Base-by-base conservation (phyloP, 78 protist genomes). In the Guillardia theta region DNA sequence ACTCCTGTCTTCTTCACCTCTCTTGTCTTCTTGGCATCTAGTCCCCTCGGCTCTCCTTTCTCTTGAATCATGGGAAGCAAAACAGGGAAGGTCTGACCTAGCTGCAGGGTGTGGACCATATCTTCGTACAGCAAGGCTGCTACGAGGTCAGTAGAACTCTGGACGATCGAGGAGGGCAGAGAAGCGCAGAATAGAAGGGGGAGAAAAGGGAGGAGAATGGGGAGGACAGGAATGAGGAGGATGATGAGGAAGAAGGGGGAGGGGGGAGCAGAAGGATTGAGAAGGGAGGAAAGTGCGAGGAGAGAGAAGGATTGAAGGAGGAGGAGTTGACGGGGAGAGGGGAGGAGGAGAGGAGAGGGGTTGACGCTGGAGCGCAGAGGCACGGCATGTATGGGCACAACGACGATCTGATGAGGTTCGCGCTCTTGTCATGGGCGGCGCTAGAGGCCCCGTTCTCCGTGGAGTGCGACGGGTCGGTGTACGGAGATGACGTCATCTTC, bases 391-490 rank as follows among this genome's bases (percentile, higher is more conserved):
- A 77, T 19, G 88, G 88, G 22, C 88, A 77, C 88, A n/a, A n/a
- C 88, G 88, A 77, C 88, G 88, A 64, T 36, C 80, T 64, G 44
- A 64, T 64, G 80, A 24, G 80, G 10, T 64, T 64, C 80, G 80
- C 80, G 80, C 80, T 64, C 44, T 36, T 64, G 80, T 64, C 45
- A 8, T 77, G 90, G 90, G 90, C 90, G 41, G 45, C 90, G 0
- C 90, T 78, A 30, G 90, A 78, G 90, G 90, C 90, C 24, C 90
- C 90, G 37, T 78, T 78, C 24, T 19, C 50, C 47, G 90, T 78
- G n/a, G 41, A 70, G 45, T 18, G 6, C 41, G 6, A 12, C 6
- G 83, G 83, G 41, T 33, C 33, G 83, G 45, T 33, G 83, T 78
- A 43, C 48, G 90, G 90, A 18, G 90, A 78, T 6, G 50, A 78